Percentiles rank a stretch among this genome's conserved stretches.
These are phyloP conservation scores for Phytophthora fragariae DNA, from an alignment of 352 stramenopile species.

Conservation along the genomic window DNA sequence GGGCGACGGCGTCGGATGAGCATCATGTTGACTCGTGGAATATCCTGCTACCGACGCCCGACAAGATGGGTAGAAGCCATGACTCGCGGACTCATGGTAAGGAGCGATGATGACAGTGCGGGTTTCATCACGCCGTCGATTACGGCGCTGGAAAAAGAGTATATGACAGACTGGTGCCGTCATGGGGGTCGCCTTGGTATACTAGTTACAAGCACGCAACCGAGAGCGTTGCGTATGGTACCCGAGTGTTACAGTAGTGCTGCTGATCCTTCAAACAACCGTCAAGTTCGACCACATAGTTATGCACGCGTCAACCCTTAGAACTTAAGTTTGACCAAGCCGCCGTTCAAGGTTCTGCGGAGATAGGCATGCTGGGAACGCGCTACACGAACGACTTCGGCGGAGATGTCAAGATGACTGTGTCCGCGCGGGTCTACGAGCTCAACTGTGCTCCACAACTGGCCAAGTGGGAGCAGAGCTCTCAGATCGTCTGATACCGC, in stretches of 20 bases:
- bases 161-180: background rate
- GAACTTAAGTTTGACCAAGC: constrained; percentile 1
- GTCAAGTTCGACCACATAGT: background rate
- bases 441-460: constrained; percentile 21
- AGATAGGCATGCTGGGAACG: constrained; percentile 15
- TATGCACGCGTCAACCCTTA: background rate
- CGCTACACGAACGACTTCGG: constrained; percentile 21
- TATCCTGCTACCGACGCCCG: background rate
- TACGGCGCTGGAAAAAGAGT: constrained; percentile 7
- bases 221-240: constrained; percentile 13
- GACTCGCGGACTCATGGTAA: background rate
- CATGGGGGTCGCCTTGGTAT: background rate
- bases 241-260: constrained; percentile 9
- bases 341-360: constrained; percentile 8
- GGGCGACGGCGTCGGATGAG: background rate
- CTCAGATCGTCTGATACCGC: constrained; percentile 22
- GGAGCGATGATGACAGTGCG: background rate
- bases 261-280: background rate
- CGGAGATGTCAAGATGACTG: constrained; percentile 26
- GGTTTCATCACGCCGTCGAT: background rate
- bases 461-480: constrained; percentile 16
- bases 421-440: constrained; percentile 25
- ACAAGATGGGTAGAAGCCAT: constrained; percentile 1
- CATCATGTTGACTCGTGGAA: background rate
- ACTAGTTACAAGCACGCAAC: constrained; percentile 1